Percentiles rank a stretch among this genome's conserved stretches.
Conservation (phyloP, 345 rosid genomes). For the Eucalyptus paniculata region DNA sequence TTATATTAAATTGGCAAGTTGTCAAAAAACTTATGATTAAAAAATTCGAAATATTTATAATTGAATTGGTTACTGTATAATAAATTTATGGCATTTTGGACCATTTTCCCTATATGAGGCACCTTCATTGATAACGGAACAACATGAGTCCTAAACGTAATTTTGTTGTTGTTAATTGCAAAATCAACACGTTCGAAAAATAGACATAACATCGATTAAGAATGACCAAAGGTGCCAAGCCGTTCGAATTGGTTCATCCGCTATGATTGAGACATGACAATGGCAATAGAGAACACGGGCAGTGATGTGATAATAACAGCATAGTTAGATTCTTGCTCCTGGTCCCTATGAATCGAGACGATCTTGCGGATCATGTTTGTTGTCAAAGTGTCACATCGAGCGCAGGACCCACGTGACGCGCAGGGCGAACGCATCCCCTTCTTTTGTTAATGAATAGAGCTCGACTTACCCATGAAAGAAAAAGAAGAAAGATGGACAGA, state of each 20-base stretch:
- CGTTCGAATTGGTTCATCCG: neutral
- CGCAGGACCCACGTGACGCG: neutral
- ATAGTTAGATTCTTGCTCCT: neutral
- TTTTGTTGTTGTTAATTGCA: neutral
- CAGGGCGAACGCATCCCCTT: neutral
- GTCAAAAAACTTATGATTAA: no score
- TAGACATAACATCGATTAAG: neutral
- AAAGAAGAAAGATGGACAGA: neutral
- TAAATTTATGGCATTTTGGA: no score
- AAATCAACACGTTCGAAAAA: accelerated
- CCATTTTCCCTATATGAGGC: no score
- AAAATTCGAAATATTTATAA: no score
- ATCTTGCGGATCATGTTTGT: neutral
- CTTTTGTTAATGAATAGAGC: neutral
- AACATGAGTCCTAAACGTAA: neutral
- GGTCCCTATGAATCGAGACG: neutral
- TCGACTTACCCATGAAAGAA: neutral
- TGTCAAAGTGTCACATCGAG: neutral
- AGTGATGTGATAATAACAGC: neutral
- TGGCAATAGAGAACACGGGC: no score
- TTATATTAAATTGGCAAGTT: no score
- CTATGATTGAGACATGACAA: neutral
- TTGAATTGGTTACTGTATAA: accelerated
- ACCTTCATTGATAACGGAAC: neutral
- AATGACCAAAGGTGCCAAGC: neutral